Percentiles rank a stretch among this genome's conserved stretches.
phyloP scores from a whole-genome alignment of 805 yeast genomes.

The Starmerella potacharoeniae region DNA sequence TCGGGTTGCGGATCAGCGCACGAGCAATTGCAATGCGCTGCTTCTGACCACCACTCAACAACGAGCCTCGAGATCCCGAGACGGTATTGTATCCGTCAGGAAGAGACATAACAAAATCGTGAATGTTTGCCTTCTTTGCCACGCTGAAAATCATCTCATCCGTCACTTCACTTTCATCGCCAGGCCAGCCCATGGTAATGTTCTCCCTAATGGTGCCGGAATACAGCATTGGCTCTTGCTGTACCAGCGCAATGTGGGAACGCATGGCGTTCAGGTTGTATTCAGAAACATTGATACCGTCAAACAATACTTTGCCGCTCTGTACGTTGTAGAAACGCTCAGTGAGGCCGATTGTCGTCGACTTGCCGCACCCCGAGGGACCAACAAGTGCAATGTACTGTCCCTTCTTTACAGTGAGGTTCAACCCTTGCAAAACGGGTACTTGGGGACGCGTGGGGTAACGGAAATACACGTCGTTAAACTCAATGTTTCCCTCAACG shows the following conservation, averaged over 20 bases:
- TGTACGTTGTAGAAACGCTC: conserved; percentile 43
- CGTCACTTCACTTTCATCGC: conserved; percentile 25
- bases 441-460: conserved; percentile 52
- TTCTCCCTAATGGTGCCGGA: conserved; percentile 47
- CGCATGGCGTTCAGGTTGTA: conserved; percentile 42
- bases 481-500: conserved; percentile 41
- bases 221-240: conserved; percentile 50
- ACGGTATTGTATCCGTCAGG: conserved; percentile 52
- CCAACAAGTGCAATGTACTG: conserved; percentile 57
- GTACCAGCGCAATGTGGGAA: conserved; percentile 45
- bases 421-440: conserved; percentile 41
- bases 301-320: conserved; percentile 40
- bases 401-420: conserved; percentile 38
- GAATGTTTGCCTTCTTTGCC: conserved; percentile 43
- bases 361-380: conserved; percentile 52
- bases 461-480: conserved; percentile 47
- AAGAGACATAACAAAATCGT: conserved; percentile 43
- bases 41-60: conserved; percentile 65
- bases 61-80: conserved; percentile 45
- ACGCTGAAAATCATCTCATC: conserved; percentile 39
- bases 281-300: conserved; percentile 39
- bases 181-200: conserved; percentile 39
- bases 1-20: conserved; percentile 56
- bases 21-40: conserved; percentile 69
- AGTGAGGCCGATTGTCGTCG: conserved; percentile 42